A percentile compares a stretch with the other conserved stretches of the same genome.
Conservation (phyloP, 345 rosid species). For the Eucalyptus tenuipes region DNA sequence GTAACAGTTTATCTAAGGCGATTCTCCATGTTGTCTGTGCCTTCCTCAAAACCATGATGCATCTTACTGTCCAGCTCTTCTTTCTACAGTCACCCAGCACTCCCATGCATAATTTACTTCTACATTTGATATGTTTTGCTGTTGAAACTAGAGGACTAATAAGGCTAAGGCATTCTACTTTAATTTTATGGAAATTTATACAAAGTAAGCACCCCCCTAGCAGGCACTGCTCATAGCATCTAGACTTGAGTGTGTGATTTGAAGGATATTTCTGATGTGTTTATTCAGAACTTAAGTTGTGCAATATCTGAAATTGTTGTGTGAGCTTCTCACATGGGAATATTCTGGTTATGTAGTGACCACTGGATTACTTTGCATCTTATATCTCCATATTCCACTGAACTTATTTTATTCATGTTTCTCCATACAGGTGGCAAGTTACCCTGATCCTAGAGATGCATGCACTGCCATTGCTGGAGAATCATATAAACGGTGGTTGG, state of each 20-base stretch:
- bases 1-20: background rate
- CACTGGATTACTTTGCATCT: background rate
- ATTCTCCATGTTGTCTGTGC: background rate
- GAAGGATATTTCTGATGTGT: background rate
- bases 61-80: background rate
- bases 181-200: background rate
- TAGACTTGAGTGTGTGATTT: background rate
- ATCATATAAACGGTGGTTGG: slow-evolving; percentile 87
- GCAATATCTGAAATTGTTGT: background rate
- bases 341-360: background rate
- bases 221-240: background rate
- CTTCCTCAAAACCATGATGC: background rate
- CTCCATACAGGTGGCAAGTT: slow-evolving; percentile 49
- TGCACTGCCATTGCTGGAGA: slow-evolving; percentile 88
- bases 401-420: background rate
- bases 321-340: background rate
- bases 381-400: background rate
- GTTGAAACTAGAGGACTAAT: background rate
- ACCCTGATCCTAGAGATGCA: slow-evolving; percentile 79
- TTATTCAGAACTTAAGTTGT: background rate
- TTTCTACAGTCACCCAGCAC: background rate
- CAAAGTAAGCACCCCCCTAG: background rate
- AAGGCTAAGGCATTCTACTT: background rate
- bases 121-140: background rate
- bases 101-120: background rate